phyloP scores from a whole-genome alignment of 495 filamentous ascomycete genomes.

The Neurospora sp. region DNA sequence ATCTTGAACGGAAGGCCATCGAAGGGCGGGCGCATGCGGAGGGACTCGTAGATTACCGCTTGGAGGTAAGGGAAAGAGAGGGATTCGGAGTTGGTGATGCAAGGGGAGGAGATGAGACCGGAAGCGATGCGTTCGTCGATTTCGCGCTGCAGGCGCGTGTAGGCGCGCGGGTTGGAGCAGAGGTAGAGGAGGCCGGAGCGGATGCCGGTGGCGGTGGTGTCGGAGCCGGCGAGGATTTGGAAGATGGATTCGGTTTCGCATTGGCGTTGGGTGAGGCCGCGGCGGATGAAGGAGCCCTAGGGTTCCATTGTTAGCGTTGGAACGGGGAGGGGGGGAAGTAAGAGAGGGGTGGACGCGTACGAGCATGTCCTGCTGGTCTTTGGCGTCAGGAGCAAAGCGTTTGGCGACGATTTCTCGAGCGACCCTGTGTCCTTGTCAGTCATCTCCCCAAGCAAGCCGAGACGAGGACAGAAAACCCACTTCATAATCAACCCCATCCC shows the following conservation, averaged over 20 bases:
- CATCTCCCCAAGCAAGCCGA: not conserved
- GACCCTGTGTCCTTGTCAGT: constrained; percentile 8
- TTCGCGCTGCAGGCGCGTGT: constrained; percentile 46
- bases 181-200: constrained; percentile 45
- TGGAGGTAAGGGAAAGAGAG: constrained; percentile 32
- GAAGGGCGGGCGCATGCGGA: constrained; percentile 34
- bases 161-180: constrained; percentile 32
- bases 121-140: constrained; percentile 34
- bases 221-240: constrained; percentile 50
- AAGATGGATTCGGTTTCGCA: constrained; percentile 29
- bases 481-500: constrained; percentile 30
- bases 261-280: constrained; percentile 19
- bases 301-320: no score
- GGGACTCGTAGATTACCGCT: constrained; percentile 42
- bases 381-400: constrained; percentile 21
- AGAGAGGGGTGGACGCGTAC: constrained; percentile 20
- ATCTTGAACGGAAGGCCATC: constrained; percentile 28
- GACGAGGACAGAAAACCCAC: constrained; percentile 11
- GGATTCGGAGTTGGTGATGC: constrained; percentile 30
- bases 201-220: constrained; percentile 55
- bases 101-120: constrained; percentile 19
- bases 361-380: constrained; percentile 27
- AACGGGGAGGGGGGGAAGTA: no score
- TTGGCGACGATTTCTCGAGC: constrained; percentile 21
- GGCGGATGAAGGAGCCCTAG: constrained; percentile 20